Base-by-base conservation (phyloP, 345 rosid genomes). In the Populus tremula region DNA sequence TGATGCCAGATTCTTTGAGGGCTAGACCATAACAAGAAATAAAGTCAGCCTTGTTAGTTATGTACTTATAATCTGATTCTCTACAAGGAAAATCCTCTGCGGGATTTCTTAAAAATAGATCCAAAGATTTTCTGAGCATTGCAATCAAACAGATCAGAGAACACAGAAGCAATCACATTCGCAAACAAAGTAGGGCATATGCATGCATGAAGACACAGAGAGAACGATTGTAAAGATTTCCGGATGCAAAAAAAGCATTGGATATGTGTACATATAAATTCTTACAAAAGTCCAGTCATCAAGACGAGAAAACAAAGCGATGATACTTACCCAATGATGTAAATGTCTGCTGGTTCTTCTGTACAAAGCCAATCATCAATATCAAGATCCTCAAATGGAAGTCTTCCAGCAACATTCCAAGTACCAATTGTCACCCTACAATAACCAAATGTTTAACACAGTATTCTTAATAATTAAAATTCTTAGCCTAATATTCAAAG, bases 331-430 rank as follows among this genome's bases (percentile, higher is more conserved):
- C 99, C 99, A 35, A 96, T 85, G 76, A 96, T 82, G 84, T 96
- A 94, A 54, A 96, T 87, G 84, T 96, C 99, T 18, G 97, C 88
- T 29, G 96, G 88, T 21, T 90, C 94, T 70, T 89, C 85, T 10
- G 94, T 87, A 76, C 88, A 87, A 74, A 96, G 97, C 98, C 98
- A 96, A 49, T 92, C 95, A 59, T 92, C 93, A 65, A 92, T 90
- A 27, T 92, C 88, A 62, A 91, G 93, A 87, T 89, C 91, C 69
- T 90, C 93, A 65, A 77, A 9, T 12, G 99, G 99, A 79, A 63
- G 67, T 87, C 84, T 91, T 20, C 99, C 99, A 78, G 97, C 98
- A 82, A 96, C 99, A 79, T 96, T 96, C 99, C 99, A 96, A 63
- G 98, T 90, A 70, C 94, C 92, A 72, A 96, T 78, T 49, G 88